A percentile compares a stretch with the other conserved stretches of the same genome.
Evolutionary conservation across 2,329 filamentous ascomycete species (phyloP).

Genomic region (Colletotrichum endophyticum): DNA sequence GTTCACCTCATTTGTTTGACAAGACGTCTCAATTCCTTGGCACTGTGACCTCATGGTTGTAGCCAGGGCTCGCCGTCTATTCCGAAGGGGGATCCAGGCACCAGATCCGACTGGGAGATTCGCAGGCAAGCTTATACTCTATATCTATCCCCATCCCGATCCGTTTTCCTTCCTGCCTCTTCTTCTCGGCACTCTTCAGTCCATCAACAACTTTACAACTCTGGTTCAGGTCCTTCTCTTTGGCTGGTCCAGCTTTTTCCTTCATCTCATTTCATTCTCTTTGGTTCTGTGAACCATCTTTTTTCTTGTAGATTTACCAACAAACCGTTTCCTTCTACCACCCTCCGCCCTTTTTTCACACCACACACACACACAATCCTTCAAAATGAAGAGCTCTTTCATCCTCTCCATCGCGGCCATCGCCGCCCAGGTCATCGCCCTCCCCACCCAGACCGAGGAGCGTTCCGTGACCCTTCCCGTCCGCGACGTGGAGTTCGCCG

Average conservation of each 20-base stretch:
- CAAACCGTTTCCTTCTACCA: not conserved
- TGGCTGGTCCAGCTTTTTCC: conserved; percentile 14
- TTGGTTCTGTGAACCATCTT: conserved; percentile 18
- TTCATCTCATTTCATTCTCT: conserved; percentile 1
- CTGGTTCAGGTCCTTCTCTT: conserved; percentile 16
- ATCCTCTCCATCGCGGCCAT: conserved; percentile 18
- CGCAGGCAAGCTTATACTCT: not conserved
- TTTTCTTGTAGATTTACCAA: not conserved
- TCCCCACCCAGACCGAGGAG: not conserved
- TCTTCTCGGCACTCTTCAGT: conserved; percentile 6
- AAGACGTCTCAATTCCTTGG: conserved; percentile 20
- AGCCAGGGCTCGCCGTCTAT: not conserved
- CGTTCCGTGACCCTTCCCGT: conserved; percentile 5
- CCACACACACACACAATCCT: not conserved
- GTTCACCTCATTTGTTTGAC: conserved; percentile 16
- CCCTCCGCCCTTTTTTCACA: not conserved
- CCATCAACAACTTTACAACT: not conserved
- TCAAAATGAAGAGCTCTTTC: conserved; percentile 21
- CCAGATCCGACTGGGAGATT: not conserved
- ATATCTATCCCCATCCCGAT: conserved; percentile 16
- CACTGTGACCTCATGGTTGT: conserved; percentile 2
- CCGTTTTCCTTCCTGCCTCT: not conserved
- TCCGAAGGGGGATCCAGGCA: not conserved
- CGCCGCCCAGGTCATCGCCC: conserved; percentile 20
- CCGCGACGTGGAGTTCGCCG: not conserved